Base-by-base conservation (phyloP, 176 grass and related monocot genomes). In the Triticum timopheevii region DNA sequence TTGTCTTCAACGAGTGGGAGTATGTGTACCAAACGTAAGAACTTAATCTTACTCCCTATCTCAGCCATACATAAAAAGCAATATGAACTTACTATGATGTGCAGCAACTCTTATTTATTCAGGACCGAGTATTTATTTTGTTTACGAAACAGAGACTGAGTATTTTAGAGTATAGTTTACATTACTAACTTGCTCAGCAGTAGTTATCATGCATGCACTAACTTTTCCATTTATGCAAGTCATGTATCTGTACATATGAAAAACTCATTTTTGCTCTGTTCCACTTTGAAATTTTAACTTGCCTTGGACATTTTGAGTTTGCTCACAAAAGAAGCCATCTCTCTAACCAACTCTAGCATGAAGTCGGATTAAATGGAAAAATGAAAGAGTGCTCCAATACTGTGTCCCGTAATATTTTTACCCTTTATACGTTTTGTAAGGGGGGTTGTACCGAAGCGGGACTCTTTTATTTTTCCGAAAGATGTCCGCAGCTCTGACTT, bases 21-120 rank as follows among this genome's bases (percentile, higher is more conserved):
- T 97, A 97, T 35, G 89, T 95, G 72, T 97, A 86, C 66, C 82
- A 92, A 75, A 33, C 89, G 95, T 97, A 97, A 97, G 90, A 40
- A 59, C 10, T 77, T 47, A 22, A 17, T 36, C 54, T 68, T 84
- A 23, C 25, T 66, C 35, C 77, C 64, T 69, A 40, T 36, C 20
- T 66, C 33, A 34, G 12, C 40, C 23, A 28, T 80, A 70, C 30
- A 38, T 52, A 61, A 7, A 7, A 50, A 86, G 50, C 12, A 74
- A 28, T 73, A 11, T 6, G 3, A 78, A 47, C 8, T 73, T 71
- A 19, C 4, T 10, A 38, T 54, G 25, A 15, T 39, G 22, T 64
- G 28, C 13, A 22, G 25, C 44, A 36, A 72, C 10, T 27, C 1
- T 74, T 52, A 7, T 75, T 68, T 70, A 42, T 62, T 73, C 17